phyloP scores from a whole-genome alignment of 1,139 yeast genomes.

The Suhomyces guaymorum region DNA sequence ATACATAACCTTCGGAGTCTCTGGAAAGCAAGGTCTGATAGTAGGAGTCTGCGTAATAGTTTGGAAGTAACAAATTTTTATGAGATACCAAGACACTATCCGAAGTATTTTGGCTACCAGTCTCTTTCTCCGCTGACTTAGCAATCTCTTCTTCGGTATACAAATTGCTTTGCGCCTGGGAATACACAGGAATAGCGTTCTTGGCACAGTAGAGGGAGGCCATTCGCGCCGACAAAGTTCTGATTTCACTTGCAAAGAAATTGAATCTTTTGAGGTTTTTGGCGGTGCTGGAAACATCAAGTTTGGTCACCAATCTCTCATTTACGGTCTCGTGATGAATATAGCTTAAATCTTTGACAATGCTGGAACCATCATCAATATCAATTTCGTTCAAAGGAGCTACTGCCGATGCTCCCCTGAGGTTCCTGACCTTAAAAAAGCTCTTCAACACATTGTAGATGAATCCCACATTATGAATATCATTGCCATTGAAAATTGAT shows the following conservation, averaged over 20 bases:
- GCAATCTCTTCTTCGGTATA: no score
- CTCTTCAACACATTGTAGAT: constrained; percentile 33
- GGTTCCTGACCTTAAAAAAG: constrained; percentile 35
- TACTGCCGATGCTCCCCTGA: constrained; percentile 29
- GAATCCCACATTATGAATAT: constrained; percentile 36
- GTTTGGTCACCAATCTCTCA: constrained; percentile 14
- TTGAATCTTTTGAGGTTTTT: constrained; percentile 13
- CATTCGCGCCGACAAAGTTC: constrained; percentile 27
- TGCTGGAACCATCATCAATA: constrained; percentile 4
- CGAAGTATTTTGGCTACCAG: no score
- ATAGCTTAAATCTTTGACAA: constrained; percentile 11
- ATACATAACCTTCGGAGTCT: constrained; percentile 37
- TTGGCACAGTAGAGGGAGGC: constrained; percentile 27
- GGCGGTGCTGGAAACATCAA: constrained; percentile 4
- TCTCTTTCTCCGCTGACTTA: no score
- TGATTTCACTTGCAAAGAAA: constrained; percentile 32
- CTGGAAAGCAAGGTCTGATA: constrained; percentile 39
- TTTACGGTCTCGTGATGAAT: constrained; percentile 4
- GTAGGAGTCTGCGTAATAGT: constrained; percentile 35
- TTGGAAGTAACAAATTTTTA: constrained; percentile 39
- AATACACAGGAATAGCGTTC: constrained; percentile 32
- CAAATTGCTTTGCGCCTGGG: constrained; percentile 22
- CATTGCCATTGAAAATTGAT: constrained; percentile 27
- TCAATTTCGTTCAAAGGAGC: constrained; percentile 8
- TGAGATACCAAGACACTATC: constrained; percentile 40